phyloP scores from a whole-genome alignment of 2,329 filamentous ascomycete species.

The Pyrenochaeta sp. region DNA sequence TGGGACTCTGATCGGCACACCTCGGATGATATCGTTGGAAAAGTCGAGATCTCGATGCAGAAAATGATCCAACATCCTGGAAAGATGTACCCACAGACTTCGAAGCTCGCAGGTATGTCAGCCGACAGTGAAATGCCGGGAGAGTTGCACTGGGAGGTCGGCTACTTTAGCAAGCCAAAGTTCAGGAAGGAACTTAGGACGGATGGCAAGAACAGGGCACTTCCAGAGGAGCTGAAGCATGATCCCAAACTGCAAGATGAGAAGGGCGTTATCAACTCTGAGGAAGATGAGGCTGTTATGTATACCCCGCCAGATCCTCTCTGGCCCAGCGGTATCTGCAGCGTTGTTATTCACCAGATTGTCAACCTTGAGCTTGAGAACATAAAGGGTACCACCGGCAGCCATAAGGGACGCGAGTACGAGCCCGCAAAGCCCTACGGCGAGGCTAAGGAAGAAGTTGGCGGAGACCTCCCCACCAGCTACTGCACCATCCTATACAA shows the following conservation, averaged over 20 bases:
- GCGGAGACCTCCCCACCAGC: conserved; percentile 81
- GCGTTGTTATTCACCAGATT: conserved; percentile 89
- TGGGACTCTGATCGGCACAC: conserved; percentile 96
- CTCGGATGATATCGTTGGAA: conserved; percentile 93
- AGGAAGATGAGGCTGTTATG: conserved; percentile 82
- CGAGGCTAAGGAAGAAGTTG: conserved; percentile 84
- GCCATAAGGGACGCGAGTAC: conserved; percentile 83
- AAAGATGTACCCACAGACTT: conserved; percentile 89
- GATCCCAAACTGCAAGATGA: conserved; percentile 84
- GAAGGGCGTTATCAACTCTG: conserved; percentile 77
- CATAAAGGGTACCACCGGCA: conserved; percentile 83
- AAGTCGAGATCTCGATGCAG: conserved; percentile 91
- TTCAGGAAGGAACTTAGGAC: conserved; percentile 86
- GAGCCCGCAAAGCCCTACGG: conserved; percentile 87
- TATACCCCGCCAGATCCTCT: conserved; percentile 95
- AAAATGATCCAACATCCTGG: conserved; percentile 95
- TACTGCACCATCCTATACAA: conserved; percentile 95
- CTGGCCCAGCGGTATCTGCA: conserved; percentile 91
- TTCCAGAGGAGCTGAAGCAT: conserved; percentile 77
- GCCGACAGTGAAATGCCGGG: conserved; percentile 90
- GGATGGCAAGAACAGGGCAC: conserved; percentile 80
- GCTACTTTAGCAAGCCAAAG: conserved; percentile 90
- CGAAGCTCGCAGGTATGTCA: conserved; percentile 82
- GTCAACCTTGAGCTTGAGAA: conserved; percentile 94
- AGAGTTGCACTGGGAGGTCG: conserved; percentile 94